Evolutionary conservation across 371 early-diverging fungal genomes (phyloP).

Genomic region (Lichtheimia ramosa): DNA sequence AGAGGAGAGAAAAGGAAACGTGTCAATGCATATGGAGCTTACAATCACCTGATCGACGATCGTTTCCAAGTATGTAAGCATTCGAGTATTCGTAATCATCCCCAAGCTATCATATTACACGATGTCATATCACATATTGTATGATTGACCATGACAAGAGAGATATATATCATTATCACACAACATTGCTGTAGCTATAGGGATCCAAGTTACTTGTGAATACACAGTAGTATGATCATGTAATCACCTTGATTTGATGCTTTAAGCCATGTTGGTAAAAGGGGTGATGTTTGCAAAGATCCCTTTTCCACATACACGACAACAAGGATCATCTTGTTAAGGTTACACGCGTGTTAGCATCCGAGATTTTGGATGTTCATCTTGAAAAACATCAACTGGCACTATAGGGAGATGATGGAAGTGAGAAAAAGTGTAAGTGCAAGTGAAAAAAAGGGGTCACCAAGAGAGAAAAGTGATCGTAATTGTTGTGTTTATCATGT

Average conservation of each 20-base stretch:
- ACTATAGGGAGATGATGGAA: constrained; percentile 74
- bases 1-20: constrained; percentile 3
- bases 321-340: constrained; percentile 98
- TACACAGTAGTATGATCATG: constrained; percentile 96
- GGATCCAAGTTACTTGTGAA: constrained; percentile 99
- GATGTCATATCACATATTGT: no score
- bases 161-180: no score
- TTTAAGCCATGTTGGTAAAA: constrained; percentile 91
- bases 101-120: no score
- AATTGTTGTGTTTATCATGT: not conserved
- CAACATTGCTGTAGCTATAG: constrained; percentile 25
- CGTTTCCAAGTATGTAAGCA: no score
- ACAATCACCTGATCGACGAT: no score
- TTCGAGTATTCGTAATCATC: no score
- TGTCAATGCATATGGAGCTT: not conserved
- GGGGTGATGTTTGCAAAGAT: constrained; percentile 97
- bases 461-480: not conserved
- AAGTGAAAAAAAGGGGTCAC: not conserved
- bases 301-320: constrained; percentile 98
- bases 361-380: constrained; percentile 90
- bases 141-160: no score
- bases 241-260: constrained; percentile 87
- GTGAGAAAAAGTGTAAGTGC: constrained; percentile 10
- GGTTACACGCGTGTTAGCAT: constrained; percentile 96
- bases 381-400: constrained; percentile 93